These are phyloP conservation scores for Fagopyrum tataricum DNA, from an alignment of 148 eudicot species.

Conservation along the genomic window DNA sequence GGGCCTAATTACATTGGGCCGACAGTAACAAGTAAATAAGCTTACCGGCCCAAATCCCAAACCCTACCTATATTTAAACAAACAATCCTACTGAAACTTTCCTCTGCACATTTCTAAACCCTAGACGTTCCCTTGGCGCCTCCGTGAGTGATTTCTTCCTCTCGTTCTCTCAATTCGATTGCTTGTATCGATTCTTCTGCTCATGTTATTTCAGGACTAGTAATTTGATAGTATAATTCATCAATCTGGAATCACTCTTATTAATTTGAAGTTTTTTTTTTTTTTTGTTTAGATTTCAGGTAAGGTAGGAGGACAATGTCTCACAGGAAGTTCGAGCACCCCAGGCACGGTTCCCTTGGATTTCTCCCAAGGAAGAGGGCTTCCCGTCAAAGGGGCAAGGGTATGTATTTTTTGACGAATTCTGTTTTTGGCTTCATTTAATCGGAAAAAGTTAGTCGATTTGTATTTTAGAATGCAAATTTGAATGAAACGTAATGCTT, in stretches of 20 bases:
- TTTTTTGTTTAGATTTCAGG: neutral
- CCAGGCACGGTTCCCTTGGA: slow-evolving; percentile 63
- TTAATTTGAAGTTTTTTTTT: neutral
- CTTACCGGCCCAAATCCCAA: neutral
- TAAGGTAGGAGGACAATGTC: slow-evolving; percentile 34
- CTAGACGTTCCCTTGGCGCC: slow-evolving; percentile 9
- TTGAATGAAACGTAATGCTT: neutral
- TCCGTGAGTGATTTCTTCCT: neutral
- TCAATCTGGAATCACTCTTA: neutral
- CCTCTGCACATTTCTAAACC: slow-evolving; percentile 1
- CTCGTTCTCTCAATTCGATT: neutral
- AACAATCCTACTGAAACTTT: neutral
- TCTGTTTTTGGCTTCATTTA: neutral
- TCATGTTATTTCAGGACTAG: neutral
- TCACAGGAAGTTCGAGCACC: slow-evolving; percentile 70
- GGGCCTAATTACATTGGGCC: neutral
- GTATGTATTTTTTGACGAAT: slow-evolving; percentile 16
- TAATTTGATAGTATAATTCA: neutral
- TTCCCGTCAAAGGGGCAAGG: slow-evolving; percentile 49
- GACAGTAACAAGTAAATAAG: neutral
- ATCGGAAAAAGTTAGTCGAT: neutral
- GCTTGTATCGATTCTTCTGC: neutral
- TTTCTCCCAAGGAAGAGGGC: slow-evolving; percentile 69
- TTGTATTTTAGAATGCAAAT: neutral
- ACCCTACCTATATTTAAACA: slow-evolving; percentile 2